Conservation (phyloP, 148 eudicot genomes). For the Dysphania ambrosioides region DNA sequence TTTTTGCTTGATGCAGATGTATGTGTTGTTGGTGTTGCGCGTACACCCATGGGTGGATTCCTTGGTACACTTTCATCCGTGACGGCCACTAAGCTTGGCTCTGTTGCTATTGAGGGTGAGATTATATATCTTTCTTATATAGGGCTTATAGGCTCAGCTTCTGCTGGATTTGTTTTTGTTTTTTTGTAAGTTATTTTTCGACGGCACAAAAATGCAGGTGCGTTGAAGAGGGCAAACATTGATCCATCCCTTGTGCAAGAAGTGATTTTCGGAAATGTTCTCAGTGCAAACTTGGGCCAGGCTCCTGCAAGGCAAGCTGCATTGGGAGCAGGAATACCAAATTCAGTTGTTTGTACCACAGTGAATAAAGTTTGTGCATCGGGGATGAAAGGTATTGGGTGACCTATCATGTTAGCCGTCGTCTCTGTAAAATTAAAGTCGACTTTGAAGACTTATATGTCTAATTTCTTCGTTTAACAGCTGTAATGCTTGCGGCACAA, state of each 20-base stretch:
- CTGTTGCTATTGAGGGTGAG: conserved; percentile 79
- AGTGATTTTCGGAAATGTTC: conserved; percentile 92
- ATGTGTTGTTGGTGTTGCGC: conserved; percentile 95
- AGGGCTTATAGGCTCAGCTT: background rate
- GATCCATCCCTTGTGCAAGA: conserved; percentile 96
- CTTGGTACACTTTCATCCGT: conserved; percentile 87
- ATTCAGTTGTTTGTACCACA: conserved; percentile 80
- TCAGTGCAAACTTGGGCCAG: conserved; percentile 92
- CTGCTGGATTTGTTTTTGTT: background rate
- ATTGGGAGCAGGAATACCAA: conserved; percentile 87
- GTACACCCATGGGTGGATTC: conserved; percentile 97
- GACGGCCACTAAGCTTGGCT: conserved; percentile 89
- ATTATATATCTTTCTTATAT: conserved; percentile 1
- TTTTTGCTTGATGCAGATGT: conserved; percentile 51
- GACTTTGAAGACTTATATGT: background rate
- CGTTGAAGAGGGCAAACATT: conserved; percentile 80
- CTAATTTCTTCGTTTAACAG: conserved; percentile 40
- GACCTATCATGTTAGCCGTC: background rate
- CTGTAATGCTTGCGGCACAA: conserved; percentile 94
- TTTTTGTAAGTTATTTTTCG: conserved; percentile 2
- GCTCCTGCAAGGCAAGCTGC: conserved; percentile 99
- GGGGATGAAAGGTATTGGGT: conserved; percentile 79
- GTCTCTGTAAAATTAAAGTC: background rate
- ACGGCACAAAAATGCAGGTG: conserved; percentile 49
- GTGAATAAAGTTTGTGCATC: conserved; percentile 98